Evolutionary conservation across 2,329 filamentous ascomycete species (phyloP).

Genomic region (Gremmenia infestans): DNA sequence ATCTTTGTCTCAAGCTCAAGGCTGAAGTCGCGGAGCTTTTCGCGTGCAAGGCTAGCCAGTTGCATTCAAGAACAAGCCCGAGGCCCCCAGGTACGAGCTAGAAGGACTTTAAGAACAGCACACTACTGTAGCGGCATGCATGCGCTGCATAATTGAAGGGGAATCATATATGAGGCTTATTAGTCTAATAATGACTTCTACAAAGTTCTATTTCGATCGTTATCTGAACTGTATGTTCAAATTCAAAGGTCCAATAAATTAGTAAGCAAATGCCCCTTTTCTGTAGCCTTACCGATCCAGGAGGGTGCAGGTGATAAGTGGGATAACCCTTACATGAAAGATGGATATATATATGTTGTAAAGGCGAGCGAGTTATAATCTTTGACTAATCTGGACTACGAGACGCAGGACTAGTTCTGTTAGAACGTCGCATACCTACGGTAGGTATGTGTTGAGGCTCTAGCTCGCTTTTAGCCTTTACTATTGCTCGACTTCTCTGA

Average conservation of each 20-base stretch:
- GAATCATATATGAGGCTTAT: too few relatives aligned
- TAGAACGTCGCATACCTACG: too few relatives aligned
- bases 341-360: too few relatives aligned
- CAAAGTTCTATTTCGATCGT: background rate
- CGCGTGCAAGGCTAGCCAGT: constrained; percentile 5
- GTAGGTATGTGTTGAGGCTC: too few relatives aligned
- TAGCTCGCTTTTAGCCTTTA: too few relatives aligned
- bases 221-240: background rate
- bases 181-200: background rate
- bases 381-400: too few relatives aligned
- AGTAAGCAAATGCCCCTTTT: background rate
- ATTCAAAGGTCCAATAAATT: background rate
- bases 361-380: too few relatives aligned
- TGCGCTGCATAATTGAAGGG: background rate
- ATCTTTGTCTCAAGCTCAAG: background rate
- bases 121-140: background rate
- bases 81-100: too few relatives aligned
- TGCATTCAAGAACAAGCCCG: background rate
- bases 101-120: background rate
- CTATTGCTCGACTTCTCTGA: too few relatives aligned
- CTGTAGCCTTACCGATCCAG: background rate
- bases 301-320: background rate
- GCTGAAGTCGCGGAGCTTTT: constrained; percentile 5
- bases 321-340: background rate
- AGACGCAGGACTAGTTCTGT: too few relatives aligned